phyloP scores from a whole-genome alignment of 2,329 filamentous ascomycete genomes.

The Fusarium sp. region DNA sequence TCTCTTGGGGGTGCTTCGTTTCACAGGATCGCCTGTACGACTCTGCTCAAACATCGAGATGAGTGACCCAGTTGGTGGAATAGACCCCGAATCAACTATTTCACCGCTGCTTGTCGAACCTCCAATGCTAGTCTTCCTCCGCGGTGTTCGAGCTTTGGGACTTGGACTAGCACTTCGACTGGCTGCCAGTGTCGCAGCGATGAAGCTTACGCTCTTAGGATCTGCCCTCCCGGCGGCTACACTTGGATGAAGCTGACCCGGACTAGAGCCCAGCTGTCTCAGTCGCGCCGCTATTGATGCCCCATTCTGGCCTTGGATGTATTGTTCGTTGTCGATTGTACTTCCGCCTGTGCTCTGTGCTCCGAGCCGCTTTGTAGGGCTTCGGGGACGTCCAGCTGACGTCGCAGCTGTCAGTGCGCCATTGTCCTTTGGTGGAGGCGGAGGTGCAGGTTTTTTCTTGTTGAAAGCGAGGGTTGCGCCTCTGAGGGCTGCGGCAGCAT shows the following conservation, averaged over 20 bases:
- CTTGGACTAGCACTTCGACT: constrained; percentile 63
- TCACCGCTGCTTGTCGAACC: constrained; percentile 47
- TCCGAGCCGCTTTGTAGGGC: constrained; percentile 47
- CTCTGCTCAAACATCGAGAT: constrained; percentile 77
- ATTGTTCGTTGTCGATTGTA: constrained; percentile 43
- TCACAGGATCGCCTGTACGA: constrained; percentile 52
- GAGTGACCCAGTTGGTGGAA: constrained; percentile 72
- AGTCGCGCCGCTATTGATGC: constrained; percentile 42
- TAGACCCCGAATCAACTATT: constrained; percentile 65
- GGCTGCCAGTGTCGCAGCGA: constrained; percentile 69
- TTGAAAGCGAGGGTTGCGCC: constrained; percentile 70
- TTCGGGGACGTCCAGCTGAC: constrained; percentile 53
- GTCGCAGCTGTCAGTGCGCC: constrained; percentile 62
- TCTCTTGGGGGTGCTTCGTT: constrained; percentile 49
- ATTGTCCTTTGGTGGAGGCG: constrained; percentile 50
- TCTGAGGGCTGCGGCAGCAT: constrained; percentile 63
- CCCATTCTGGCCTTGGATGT: constrained; percentile 33
- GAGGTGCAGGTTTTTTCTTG: constrained; percentile 52
- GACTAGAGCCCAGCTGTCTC: constrained; percentile 45
- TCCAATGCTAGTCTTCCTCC: constrained; percentile 51
- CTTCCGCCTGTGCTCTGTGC: constrained; percentile 58
- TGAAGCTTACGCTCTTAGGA: constrained; percentile 67
- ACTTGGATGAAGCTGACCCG: constrained; percentile 39
- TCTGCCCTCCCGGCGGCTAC: constrained; percentile 47
- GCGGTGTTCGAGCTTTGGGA: constrained; percentile 45